These are phyloP conservation scores for Coniochaeta pulveracea DNA, from an alignment of 2,329 filamentous ascomycete species.

Conservation along the genomic window DNA sequence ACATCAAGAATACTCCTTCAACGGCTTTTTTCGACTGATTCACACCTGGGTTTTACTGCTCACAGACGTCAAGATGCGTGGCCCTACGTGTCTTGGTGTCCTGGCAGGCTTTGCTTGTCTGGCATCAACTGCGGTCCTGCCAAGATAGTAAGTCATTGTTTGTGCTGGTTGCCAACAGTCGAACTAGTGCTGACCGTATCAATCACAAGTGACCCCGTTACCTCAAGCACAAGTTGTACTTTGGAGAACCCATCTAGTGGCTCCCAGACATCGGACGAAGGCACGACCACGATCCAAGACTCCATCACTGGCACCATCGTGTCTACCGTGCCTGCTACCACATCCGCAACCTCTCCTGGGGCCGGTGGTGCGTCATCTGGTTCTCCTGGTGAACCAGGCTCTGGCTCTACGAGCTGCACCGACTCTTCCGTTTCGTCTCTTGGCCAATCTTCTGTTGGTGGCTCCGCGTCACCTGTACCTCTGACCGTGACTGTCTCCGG, in stretches of 20 bases:
- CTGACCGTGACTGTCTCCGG: no score
- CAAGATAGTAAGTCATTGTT: constrained; percentile 20
- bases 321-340: constrained; percentile 9
- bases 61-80: constrained; percentile 24
- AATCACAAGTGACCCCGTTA: constrained; percentile 8
- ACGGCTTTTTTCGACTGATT: no score
- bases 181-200: constrained; percentile 1
- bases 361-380: constrained; percentile 3
- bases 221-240: constrained; percentile 23
- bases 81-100: constrained; percentile 21
- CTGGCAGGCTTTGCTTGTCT: constrained; percentile 23
- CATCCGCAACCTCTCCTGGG: constrained; percentile 11
- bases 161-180: constrained; percentile 4
- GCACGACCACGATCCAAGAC: constrained; percentile 7
- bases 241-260: constrained; percentile 28
- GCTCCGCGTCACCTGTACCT: not conserved
- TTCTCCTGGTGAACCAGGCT: constrained; percentile 4
- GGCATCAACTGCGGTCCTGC: constrained; percentile 19
- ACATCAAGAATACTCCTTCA: no score
- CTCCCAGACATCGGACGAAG: constrained; percentile 30
- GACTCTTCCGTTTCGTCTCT: constrained; percentile 1
- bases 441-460: constrained; percentile 3
- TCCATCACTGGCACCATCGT: constrained; percentile 8
- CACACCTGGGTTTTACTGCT: constrained; percentile 17
- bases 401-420: constrained; percentile 6